A percentile compares a stretch with the other conserved stretches of the same genome.
Evolutionary conservation across 768 basidiomycete species (phyloP).

Genomic region (Obba rivulosa): DNA sequence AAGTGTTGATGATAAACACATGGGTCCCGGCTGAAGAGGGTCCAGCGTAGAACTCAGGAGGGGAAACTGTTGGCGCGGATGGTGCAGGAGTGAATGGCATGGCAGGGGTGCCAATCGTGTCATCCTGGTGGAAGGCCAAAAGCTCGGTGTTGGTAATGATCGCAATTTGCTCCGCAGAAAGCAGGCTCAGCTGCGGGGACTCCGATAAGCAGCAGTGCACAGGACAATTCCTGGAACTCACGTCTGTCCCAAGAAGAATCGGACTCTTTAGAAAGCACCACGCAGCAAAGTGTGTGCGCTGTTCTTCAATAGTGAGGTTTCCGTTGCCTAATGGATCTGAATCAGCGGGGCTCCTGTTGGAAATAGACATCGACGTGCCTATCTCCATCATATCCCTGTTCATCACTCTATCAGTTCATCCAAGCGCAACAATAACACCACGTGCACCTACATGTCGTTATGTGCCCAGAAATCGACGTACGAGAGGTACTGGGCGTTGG

Average conservation of each 20-base stretch:
- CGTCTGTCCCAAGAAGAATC: conserved; percentile 40
- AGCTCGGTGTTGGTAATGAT: conserved; percentile 49
- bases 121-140: conserved; percentile 51
- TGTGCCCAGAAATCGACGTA: conserved; percentile 43
- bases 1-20: conserved; percentile 50
- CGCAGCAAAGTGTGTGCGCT: conserved; percentile 53
- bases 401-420: not conserved
- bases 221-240: conserved; percentile 10
- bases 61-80: conserved; percentile 34
- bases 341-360: conserved; percentile 23
- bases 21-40: conserved; percentile 44
- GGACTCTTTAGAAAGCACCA: conserved; percentile 57
- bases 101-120: conserved; percentile 39
- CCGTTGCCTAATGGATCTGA: conserved; percentile 41
- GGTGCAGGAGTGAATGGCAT: conserved; percentile 40
- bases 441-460: conserved; percentile 42
- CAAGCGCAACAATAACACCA: not conserved
- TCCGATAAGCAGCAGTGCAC: not conserved
- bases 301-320: conserved; percentile 40
- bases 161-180: conserved; percentile 36
- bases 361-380: conserved; percentile 15
- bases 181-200: conserved; percentile 32
- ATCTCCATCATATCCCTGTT: conserved; percentile 47
- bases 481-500: conserved; percentile 36
- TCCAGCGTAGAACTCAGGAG: conserved; percentile 50